Conservation (phyloP, 805 yeast genomes). For the Kuraishia molischiana region DNA sequence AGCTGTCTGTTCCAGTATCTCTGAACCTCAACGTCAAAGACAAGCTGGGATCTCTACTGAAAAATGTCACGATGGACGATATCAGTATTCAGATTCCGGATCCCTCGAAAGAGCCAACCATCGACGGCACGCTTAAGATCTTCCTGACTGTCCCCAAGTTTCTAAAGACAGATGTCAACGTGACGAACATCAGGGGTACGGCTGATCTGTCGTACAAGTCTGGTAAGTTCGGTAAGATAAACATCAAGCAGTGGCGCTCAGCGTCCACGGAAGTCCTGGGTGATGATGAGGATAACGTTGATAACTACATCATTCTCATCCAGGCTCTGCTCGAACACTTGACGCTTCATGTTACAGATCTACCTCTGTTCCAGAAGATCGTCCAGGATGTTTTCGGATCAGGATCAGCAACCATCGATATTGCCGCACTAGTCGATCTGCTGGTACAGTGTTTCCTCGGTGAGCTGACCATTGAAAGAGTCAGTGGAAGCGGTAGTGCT, state of each 20-base stretch:
- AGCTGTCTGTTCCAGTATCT: conserved; percentile 8
- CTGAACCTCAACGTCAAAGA: conserved; percentile 8
- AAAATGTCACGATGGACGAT: conserved; percentile 26
- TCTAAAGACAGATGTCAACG: conserved; percentile 13
- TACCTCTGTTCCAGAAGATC: conserved; percentile 29
- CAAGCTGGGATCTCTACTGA: conserved; percentile 13
- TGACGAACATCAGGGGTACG: conserved; percentile 29
- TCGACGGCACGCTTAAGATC: conserved; percentile 28
- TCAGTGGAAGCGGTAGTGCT: conserved; percentile 17
- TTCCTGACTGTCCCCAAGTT: conserved; percentile 21
- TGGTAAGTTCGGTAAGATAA: conserved; percentile 31
- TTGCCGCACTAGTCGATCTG: conserved; percentile 28
- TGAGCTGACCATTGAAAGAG: conserved; percentile 17
- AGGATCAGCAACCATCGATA: conserved; percentile 27
- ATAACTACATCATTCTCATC: conserved; percentile 20
- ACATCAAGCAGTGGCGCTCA: conserved; percentile 33
- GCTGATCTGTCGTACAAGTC: conserved; percentile 29
- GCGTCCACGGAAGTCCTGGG: conserved; percentile 25
- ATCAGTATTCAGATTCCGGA: conserved; percentile 24
- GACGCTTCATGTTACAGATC: conserved; percentile 30
- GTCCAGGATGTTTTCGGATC: conserved; percentile 27
- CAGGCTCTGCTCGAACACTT: conserved; percentile 29
- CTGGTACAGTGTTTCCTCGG: conserved; percentile 21
- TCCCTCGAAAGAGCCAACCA: conserved; percentile 21
- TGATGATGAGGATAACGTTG: conserved; percentile 9